Conservation (phyloP, 2,329 filamentous ascomycete genomes). For the Penicillium sp. region DNA sequence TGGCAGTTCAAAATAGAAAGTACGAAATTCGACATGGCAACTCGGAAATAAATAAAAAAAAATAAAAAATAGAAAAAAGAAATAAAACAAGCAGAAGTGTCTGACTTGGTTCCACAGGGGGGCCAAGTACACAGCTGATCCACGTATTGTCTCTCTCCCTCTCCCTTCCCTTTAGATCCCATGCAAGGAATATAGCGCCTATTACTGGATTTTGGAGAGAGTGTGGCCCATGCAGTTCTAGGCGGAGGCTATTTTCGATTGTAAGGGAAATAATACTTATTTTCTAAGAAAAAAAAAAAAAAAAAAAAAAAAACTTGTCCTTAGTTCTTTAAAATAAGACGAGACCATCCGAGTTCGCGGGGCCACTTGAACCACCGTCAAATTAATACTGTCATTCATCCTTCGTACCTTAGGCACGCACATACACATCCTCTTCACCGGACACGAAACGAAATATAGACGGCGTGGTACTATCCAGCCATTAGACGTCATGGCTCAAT, state of each 20-base stretch:
- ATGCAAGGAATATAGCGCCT: constrained; percentile 26
- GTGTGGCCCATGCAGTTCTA: constrained; percentile 21
- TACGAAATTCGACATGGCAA: background rate
- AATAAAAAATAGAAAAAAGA: background rate
- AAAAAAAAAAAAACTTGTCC: background rate
- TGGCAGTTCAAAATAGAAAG: constrained; percentile 5
- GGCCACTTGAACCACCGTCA: constrained; percentile 4
- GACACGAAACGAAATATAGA: background rate
- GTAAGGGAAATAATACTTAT: background rate
- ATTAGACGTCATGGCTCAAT: constrained; percentile 26
- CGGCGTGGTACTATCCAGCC: background rate
- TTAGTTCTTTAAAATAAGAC: constrained; percentile 19
- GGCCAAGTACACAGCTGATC: constrained; percentile 10
- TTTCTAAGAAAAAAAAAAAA: background rate
- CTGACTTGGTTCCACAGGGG: constrained; percentile 26
- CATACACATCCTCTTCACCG: background rate
- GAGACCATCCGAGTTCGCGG: constrained; percentile 16
- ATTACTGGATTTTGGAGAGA: constrained; percentile 3
- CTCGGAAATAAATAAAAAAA: too few species aligned
- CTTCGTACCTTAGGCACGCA: background rate
- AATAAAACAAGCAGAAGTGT: background rate
- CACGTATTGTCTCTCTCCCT: constrained; percentile 18
- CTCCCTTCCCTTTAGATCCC: constrained; percentile 22
- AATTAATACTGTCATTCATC: constrained; percentile 12
- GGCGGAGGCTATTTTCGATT: constrained; percentile 18